Conservation (phyloP, 2,329 filamentous ascomycete species). For the Diaporthe sp. region DNA sequence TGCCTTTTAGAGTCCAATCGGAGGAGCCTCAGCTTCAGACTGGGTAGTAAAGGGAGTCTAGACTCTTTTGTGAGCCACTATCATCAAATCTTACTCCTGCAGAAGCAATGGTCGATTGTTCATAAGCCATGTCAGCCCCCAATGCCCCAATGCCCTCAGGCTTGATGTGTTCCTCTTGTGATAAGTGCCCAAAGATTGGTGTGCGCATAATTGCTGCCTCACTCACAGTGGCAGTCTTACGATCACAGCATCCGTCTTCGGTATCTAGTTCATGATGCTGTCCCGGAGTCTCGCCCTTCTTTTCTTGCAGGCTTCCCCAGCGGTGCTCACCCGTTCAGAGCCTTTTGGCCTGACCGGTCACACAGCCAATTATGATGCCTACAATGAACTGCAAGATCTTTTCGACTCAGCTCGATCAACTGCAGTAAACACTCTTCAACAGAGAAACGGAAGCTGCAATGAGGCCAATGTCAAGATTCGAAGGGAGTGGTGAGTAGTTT, state of each 20-base stretch:
- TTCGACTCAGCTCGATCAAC: constrained; percentile 1
- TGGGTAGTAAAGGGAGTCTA: neutral
- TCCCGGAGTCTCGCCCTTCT: neutral
- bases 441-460: neutral
- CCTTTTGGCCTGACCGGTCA: neutral
- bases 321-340: neutral
- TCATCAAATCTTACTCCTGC: neutral
- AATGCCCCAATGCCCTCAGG: neutral
- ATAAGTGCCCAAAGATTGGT: neutral
- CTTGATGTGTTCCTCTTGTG: neutral
- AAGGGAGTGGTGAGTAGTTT: neutral
- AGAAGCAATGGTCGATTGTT: neutral
- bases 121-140: neutral
- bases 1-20: constrained; percentile 5
- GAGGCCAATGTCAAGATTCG: neutral
- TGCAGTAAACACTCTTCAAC: neutral
- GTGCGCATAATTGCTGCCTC: neutral
- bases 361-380: neutral
- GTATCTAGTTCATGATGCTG: neutral
- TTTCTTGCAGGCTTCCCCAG: constrained; percentile 6
- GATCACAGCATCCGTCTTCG: neutral
- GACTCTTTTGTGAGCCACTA: neutral
- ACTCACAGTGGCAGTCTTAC: neutral
- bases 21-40: neutral
- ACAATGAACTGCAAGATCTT: neutral